Evolutionary conservation across 805 yeast genomes (phyloP).

Genomic region (Saccharomycopsis oosterbeekiorum): DNA sequence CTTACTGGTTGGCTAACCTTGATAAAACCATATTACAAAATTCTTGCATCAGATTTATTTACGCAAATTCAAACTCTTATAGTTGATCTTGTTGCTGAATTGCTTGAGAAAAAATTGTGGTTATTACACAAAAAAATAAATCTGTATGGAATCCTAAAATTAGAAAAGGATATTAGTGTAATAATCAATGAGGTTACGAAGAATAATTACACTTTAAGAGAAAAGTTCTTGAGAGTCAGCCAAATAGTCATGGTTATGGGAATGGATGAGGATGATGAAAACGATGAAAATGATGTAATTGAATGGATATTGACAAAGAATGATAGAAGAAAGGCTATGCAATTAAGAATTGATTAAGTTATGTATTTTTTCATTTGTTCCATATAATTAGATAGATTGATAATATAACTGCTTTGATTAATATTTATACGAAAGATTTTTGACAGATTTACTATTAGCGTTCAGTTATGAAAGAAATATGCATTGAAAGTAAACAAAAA

Average conservation of each 20-base stretch:
- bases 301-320: constrained; percentile 73
- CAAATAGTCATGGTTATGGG: constrained; percentile 78
- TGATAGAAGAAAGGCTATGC: constrained; percentile 58
- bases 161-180: constrained; percentile 72
- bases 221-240: constrained; percentile 68
- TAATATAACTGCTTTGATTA: neutral
- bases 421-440: neutral
- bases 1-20: constrained; percentile 53
- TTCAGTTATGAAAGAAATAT: neutral
- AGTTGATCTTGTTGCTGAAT: constrained; percentile 43
- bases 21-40: constrained; percentile 54
- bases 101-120: constrained; percentile 62
- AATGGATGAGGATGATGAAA: constrained; percentile 27
- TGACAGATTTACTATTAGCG: neutral
- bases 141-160: constrained; percentile 71
- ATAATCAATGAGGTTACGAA: constrained; percentile 68
- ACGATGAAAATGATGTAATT: constrained; percentile 21
- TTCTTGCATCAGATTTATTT: constrained; percentile 46
- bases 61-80: constrained; percentile 36
- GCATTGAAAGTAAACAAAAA: neutral
- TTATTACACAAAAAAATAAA: constrained; percentile 56
- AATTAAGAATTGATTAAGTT: constrained; percentile 33
- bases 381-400: neutral
- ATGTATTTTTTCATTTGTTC: neutral
- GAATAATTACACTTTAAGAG: constrained; percentile 63